These are phyloP conservation scores for Aechmea fasciata DNA, from an alignment of 176 grass and related monocot genomes.

Conservation along the genomic window DNA sequence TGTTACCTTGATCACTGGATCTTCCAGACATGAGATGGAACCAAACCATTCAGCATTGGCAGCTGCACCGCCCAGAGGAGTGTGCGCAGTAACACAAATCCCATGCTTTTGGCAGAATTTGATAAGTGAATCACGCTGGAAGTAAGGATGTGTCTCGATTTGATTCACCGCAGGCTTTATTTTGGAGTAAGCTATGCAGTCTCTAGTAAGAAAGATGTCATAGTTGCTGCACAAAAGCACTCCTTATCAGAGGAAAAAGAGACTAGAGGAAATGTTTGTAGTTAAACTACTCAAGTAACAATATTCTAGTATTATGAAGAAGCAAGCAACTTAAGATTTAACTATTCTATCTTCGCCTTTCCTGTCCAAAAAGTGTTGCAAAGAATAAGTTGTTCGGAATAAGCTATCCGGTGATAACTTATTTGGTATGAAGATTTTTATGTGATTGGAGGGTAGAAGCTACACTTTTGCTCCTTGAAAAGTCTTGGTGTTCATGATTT, in stretches of 20 bases:
- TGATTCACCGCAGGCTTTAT: constrained; percentile 94
- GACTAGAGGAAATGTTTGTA: not conserved
- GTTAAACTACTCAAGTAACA: not conserved
- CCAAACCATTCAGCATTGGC: constrained; percentile 84
- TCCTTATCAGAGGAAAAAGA: not conserved
- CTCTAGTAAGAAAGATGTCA: constrained; percentile 87
- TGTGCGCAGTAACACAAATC: constrained; percentile 77
- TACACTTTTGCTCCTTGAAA: no score
- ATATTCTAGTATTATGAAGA: no score
- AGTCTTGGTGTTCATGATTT: no score
- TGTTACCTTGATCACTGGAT: constrained; percentile 69
- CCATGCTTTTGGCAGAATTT: constrained; percentile 97
- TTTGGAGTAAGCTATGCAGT: constrained; percentile 73
- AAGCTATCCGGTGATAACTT: no score
- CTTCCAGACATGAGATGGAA: constrained; percentile 69
- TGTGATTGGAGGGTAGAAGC: no score
- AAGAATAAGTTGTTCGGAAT: no score
- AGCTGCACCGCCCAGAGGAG: constrained; percentile 66
- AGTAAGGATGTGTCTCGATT: constrained; percentile 84
- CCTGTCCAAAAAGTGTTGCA: no score
- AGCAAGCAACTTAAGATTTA: no score
- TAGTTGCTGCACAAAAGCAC: constrained; percentile 61
- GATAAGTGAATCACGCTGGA: constrained; percentile 81
- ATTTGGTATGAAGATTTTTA: no score
- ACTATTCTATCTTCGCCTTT: no score